These are phyloP conservation scores for Podospora conica DNA, from an alignment of 495 filamentous ascomycete species.

Conservation along the genomic window DNA sequence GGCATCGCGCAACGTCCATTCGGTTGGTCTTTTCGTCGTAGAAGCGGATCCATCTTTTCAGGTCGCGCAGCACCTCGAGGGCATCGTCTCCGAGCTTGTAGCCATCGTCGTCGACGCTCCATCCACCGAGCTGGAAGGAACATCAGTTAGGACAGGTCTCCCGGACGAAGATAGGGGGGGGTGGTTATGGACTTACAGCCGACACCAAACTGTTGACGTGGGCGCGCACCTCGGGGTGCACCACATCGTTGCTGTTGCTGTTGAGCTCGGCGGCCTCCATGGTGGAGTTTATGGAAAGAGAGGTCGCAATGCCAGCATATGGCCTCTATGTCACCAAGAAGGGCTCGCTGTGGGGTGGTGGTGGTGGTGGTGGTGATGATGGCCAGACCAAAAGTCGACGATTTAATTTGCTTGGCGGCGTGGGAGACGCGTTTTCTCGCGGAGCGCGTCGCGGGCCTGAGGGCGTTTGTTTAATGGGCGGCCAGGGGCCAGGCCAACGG, in stretches of 20 bases:
- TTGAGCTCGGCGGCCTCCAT: constrained; percentile 47
- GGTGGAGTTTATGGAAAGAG: constrained; percentile 14
- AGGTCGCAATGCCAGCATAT: constrained; percentile 11
- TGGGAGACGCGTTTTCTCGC: constrained; percentile 14
- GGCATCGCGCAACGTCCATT: constrained; percentile 88
- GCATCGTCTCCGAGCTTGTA: constrained; percentile 94
- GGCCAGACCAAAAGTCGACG: neutral
- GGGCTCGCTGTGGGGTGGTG: neutral
- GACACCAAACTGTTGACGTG: constrained; percentile 88
- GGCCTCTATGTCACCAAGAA: neutral
- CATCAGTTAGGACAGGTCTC: neutral
- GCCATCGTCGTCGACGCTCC: constrained; percentile 71
- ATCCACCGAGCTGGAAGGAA: constrained; percentile 68
- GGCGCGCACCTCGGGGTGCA: constrained; percentile 84
- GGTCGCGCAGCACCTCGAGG: constrained; percentile 81
- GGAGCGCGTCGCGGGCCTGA: neutral
- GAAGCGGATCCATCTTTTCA: constrained; percentile 87
- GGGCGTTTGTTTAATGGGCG: neutral
- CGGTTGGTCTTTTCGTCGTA: constrained; percentile 93
- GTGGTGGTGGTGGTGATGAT: neutral
- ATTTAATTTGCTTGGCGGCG: neutral
- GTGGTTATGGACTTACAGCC: constrained; percentile 56
- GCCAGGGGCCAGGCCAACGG: neutral
- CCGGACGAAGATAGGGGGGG: neutral
- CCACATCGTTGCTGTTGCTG: constrained; percentile 46